Evolutionary conservation across 2,329 filamentous ascomycete species (phyloP), one percentile per base, ranked within the genome.

Genomic region (Phoma herbarum): DNA sequence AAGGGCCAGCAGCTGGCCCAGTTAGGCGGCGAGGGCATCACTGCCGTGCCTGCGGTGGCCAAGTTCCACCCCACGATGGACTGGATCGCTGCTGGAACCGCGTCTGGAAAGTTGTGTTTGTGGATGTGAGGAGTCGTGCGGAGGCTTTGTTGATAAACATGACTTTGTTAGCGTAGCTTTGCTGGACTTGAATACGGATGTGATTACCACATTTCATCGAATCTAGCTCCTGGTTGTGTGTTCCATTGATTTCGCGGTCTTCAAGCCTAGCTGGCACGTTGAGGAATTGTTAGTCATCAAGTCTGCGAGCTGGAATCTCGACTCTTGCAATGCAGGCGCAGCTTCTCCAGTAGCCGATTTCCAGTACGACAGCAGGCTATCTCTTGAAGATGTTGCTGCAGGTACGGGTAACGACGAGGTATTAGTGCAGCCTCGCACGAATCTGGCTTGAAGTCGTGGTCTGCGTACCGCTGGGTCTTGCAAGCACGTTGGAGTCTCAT

Each of bases 11-110:
- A 98, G 75, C 80, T 99, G 4, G 94, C 91, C 0, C 94, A 98
- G 76, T 78, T 96, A 0, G 92, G 89, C 1, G 92, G 93, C 0
- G 92, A 96, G 0, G 91, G 90, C 0, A 96, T 99, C 67, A 97
- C 93, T 0, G 95, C 95, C 7, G 95, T 99, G 4, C 95, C 95
- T 2, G 92, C 95, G 0, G 95, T 96, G 0, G 91, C 93, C 0
- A 90, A 93, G 48, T 95, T 98, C 68, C 95, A 99, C 75, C 90
- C 91, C 0, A 91, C 86, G 0, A 83, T 87, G 76, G 90, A 97
- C 72, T 99, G 95, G 95, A 89, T 99, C 33, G 93, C 91, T 0
- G 94, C 91, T 2, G 95, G 93, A 0, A 98, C 91, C 0, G 92
- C 91, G 0, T 96, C 92, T 72, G 95, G 95, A 2, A 98, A 98